Percentiles rank a stretch among this genome's conserved stretches.
Evolutionary conservation across 2,329 filamentous ascomycete species (phyloP).

Genomic region (Colletotrichum phormii): DNA sequence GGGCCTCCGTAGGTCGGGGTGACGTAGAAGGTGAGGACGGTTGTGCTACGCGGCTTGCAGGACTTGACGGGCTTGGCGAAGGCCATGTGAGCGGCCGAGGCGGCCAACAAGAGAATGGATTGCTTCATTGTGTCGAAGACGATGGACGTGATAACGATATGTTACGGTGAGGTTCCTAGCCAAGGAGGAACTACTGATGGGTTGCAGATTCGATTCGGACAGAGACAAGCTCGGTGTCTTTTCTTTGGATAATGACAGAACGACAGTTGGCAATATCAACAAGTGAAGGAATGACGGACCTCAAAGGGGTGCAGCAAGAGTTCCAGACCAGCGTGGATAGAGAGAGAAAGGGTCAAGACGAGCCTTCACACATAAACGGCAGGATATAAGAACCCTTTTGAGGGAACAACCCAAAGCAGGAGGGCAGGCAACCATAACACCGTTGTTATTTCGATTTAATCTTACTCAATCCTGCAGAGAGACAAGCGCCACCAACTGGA

Average conservation of each 20-base stretch:
- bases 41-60: slow-evolving; percentile 11
- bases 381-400: not conserved
- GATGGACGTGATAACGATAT: slow-evolving; percentile 6
- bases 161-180: not conserved
- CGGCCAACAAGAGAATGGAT: slow-evolving; percentile 35
- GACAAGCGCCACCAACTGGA: slow-evolving; percentile 5
- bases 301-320: not conserved
- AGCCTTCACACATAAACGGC: not conserved
- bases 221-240: slow-evolving; percentile 3
- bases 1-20: slow-evolving; percentile 1
- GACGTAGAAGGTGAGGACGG: slow-evolving; percentile 17
- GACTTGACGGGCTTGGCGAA: slow-evolving; percentile 33
- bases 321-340: slow-evolving; percentile 31
- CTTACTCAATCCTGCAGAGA: slow-evolving; percentile 6
- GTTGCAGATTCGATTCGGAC: not conserved
- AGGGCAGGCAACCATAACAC: not conserved
- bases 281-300: slow-evolving; percentile 22
- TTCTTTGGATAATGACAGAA: slow-evolving; percentile 19
- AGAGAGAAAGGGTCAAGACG: not conserved
- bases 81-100: slow-evolving; percentile 32
- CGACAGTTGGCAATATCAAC: slow-evolving; percentile 5
- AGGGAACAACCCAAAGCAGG: not conserved
- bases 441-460: slow-evolving; percentile 6
- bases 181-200: slow-evolving; percentile 10
- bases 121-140: slow-evolving; percentile 36